These are phyloP conservation scores for Xylariaceae sp. DNA, from an alignment of 2,329 filamentous ascomycete species.

Conservation along the genomic window DNA sequence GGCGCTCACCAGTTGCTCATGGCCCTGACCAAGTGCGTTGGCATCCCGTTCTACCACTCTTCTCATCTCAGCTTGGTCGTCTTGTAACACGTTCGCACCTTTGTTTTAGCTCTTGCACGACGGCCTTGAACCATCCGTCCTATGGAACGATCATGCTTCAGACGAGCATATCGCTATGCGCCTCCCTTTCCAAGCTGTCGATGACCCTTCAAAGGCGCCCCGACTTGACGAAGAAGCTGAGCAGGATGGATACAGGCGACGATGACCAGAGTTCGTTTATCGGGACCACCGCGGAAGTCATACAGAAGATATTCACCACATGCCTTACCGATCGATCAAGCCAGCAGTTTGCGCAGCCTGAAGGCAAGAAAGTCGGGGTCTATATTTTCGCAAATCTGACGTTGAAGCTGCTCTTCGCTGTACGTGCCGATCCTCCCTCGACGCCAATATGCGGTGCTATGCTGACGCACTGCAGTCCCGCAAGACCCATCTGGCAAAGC, in stretches of 20 bases:
- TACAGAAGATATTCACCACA: conserved; percentile 85
- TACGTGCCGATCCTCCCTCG: conserved; percentile 32
- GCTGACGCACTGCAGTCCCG: conserved; percentile 50
- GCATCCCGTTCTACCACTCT: no score
- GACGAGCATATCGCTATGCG: conserved; percentile 75
- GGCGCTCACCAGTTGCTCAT: conserved; percentile 71
- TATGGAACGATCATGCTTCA: conserved; percentile 78
- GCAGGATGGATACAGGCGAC: conserved; percentile 49
- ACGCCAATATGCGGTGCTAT: neutral
- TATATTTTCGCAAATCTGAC: conserved; percentile 91
- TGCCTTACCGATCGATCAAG: conserved; percentile 77
- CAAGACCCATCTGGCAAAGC: conserved; percentile 76
- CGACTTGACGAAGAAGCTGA: conserved; percentile 65
- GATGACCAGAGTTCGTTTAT: conserved; percentile 73
- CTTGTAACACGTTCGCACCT: conserved; percentile 5
- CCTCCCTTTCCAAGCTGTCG: conserved; percentile 73
- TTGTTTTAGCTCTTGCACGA: conserved; percentile 66
- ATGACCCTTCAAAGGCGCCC: conserved; percentile 78
- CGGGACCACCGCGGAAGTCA: conserved; percentile 80
- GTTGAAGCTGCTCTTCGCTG: conserved; percentile 79
- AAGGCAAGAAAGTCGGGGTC: conserved; percentile 81
- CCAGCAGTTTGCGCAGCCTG: conserved; percentile 60
- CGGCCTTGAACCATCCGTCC: conserved; percentile 71
- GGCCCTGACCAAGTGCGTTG: conserved; percentile 66
- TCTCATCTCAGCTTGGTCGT: neutral